These are phyloP conservation scores for Neurospora sp. DNA, from an alignment of 2,329 filamentous ascomycete species.

Conservation along the genomic window DNA sequence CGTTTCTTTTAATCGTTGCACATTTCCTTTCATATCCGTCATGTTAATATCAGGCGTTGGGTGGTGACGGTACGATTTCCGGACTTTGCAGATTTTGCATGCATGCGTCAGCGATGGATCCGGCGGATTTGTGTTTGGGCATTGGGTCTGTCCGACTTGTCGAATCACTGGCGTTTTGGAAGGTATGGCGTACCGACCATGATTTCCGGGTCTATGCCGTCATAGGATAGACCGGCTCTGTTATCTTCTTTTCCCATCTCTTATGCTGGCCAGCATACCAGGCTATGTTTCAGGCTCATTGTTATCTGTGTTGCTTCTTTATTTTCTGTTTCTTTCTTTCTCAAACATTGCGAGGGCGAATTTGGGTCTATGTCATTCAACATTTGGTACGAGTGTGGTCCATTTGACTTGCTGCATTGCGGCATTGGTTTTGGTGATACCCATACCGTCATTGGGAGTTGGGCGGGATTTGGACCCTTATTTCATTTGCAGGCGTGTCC, in stretches of 20 bases:
- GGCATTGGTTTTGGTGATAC: conserved; percentile 14
- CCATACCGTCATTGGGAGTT: conserved; percentile 10
- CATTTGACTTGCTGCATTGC: conserved; percentile 11
- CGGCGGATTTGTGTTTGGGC: background rate
- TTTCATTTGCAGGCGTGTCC: conserved; percentile 1
- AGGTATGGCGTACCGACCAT: conserved; percentile 1
- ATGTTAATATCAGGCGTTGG: conserved; percentile 10
- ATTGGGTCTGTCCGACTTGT: background rate
- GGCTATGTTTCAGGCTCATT: background rate
- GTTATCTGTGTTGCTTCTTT: background rate
- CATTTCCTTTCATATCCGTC: conserved; percentile 8
- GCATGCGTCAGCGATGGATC: background rate
- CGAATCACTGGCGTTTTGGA: conserved; percentile 1
- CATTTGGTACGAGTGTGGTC: conserved; percentile 14
- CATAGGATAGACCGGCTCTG: background rate
- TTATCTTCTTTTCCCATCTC: background rate
- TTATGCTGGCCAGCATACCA: background rate
- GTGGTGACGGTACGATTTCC: conserved; percentile 2
- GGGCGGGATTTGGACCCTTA: conserved; percentile 1
- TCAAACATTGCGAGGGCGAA: background rate
- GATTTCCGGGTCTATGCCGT: conserved; percentile 7
- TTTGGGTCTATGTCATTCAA: conserved; percentile 8
- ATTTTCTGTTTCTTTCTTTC: background rate
- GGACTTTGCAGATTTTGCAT: conserved; percentile 1
- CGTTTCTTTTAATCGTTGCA: background rate